A percentile compares a stretch with the other conserved stretches of the same genome.
Evolutionary conservation across 1,284 basidiomycete genomes (phyloP).

Genomic region (Leccinum ponderosum): DNA sequence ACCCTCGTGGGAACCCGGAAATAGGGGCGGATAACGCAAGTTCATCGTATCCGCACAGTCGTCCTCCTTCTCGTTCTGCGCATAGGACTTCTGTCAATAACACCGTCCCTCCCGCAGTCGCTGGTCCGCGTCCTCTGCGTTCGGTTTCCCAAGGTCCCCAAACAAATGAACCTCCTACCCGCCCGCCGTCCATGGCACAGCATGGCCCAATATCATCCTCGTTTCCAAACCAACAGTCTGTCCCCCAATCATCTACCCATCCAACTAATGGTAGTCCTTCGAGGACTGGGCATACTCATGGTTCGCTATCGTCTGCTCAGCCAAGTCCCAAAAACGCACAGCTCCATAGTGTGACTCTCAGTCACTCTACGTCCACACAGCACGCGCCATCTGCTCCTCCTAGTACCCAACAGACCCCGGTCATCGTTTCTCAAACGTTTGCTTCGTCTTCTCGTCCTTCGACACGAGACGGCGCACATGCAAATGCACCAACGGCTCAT

Average conservation of each 20-base stretch:
- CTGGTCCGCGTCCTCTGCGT: constrained; percentile 32
- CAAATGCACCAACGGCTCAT: constrained; percentile 7
- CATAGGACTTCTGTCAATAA: constrained; percentile 24
- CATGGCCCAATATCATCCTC: constrained; percentile 10
- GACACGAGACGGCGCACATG: constrained; percentile 21
- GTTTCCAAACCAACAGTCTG: constrained; percentile 17
- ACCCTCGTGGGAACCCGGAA: constrained; percentile 31
- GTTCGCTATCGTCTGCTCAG: constrained; percentile 18
- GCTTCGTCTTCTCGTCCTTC: constrained; percentile 28
- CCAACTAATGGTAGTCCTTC: constrained; percentile 14
- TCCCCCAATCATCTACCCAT: constrained; percentile 22
- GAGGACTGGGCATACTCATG: constrained; percentile 15
- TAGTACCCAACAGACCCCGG: constrained; percentile 25
- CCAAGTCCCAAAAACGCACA: constrained; percentile 29
- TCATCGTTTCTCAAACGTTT: constrained; percentile 17
- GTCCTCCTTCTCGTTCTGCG: constrained; percentile 31
- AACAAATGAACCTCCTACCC: constrained; percentile 26
- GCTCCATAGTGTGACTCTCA: constrained; percentile 14
- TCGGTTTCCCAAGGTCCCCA: constrained; percentile 32
- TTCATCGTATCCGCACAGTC: constrained; percentile 23
- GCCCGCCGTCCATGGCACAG: constrained; percentile 27
- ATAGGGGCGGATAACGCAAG: constrained; percentile 14
- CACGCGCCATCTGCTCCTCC: constrained; percentile 19
- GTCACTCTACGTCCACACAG: constrained; percentile 14
- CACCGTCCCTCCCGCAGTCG: constrained; percentile 23